These are phyloP conservation scores for Kalanchoe fedtschenkoi DNA, from an alignment of 164 flowering plant species.

Conservation along the genomic window DNA sequence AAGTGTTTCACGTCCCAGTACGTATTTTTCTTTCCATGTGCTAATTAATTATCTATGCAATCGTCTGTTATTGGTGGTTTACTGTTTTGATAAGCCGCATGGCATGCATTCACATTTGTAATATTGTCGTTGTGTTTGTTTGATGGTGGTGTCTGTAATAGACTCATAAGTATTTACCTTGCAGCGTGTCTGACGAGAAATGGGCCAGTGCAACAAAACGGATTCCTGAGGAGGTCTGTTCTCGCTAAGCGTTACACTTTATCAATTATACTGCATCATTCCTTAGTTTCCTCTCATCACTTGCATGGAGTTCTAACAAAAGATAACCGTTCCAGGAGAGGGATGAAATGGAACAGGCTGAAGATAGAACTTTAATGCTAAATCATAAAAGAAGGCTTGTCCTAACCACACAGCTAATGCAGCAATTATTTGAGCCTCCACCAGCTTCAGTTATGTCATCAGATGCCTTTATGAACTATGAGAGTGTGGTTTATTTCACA, in stretches of 20 bases:
- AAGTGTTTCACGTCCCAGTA: not conserved
- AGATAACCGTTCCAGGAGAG: conserved; percentile 22
- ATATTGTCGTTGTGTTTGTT: not conserved
- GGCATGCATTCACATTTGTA: not conserved
- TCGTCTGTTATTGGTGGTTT: not conserved
- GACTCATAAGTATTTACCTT: conserved; percentile 7
- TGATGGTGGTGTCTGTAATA: not conserved
- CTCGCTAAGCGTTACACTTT: not conserved
- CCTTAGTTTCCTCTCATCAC: not conserved
- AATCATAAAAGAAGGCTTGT: conserved; percentile 40
- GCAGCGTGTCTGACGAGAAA: conserved; percentile 38
- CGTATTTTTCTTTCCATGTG: not conserved
- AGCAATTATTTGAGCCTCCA: conserved; percentile 41
- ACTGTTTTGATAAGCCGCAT: not conserved
- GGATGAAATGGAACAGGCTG: conserved; percentile 30
- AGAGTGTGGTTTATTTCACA: conserved; percentile 25
- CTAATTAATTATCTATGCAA: not conserved
- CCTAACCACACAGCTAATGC: conserved; percentile 52
- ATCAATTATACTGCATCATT: not conserved
- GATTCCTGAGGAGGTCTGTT: conserved; percentile 37
- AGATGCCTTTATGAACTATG: conserved; percentile 29
- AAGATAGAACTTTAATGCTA: conserved; percentile 21
- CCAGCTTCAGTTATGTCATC: conserved; percentile 28
- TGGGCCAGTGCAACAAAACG: conserved; percentile 44
- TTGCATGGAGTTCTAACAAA: conserved; percentile 3